These are phyloP conservation scores for Musa schizocarpa DNA, from an alignment of 176 grass and related monocot genomes.

Conservation along the genomic window DNA sequence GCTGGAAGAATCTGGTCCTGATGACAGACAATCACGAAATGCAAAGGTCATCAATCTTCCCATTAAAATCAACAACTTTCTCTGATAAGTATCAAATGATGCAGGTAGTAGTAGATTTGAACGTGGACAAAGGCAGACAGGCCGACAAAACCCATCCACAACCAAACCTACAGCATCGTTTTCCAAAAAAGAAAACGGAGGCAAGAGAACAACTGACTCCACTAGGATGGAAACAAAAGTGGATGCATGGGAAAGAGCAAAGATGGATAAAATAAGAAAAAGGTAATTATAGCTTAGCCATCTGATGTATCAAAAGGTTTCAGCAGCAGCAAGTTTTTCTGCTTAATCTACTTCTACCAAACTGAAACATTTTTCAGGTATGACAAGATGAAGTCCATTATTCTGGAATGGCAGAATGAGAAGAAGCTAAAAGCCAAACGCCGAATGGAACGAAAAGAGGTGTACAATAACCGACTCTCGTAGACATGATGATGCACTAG, in stretches of 20 bases:
- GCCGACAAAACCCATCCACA: conserved; percentile 25
- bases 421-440: conserved; percentile 65
- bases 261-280: conserved; percentile 39
- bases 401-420: conserved; percentile 67
- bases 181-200: conserved; percentile 24
- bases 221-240: conserved; percentile 27
- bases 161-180: conserved; percentile 32
- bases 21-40: conserved; percentile 24
- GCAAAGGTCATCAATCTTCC: conserved; percentile 17
- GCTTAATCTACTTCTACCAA: not conserved
- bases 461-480: conserved; percentile 21
- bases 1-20: conserved; percentile 9
- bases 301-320: not conserved
- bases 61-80: conserved; percentile 35
- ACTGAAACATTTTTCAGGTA: conserved; percentile 27
- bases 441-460: conserved; percentile 55
- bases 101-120: conserved; percentile 48
- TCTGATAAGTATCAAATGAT: conserved; percentile 33
- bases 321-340: not conserved
- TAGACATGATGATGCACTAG: not conserved
- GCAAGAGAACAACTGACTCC: not conserved
- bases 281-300: conserved; percentile 30
- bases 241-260: conserved; percentile 62
- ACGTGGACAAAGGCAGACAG: conserved; percentile 21
- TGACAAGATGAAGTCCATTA: conserved; percentile 46